Conservation (phyloP, 2,329 filamentous ascomycete species). For the Colletotrichum sp. region DNA sequence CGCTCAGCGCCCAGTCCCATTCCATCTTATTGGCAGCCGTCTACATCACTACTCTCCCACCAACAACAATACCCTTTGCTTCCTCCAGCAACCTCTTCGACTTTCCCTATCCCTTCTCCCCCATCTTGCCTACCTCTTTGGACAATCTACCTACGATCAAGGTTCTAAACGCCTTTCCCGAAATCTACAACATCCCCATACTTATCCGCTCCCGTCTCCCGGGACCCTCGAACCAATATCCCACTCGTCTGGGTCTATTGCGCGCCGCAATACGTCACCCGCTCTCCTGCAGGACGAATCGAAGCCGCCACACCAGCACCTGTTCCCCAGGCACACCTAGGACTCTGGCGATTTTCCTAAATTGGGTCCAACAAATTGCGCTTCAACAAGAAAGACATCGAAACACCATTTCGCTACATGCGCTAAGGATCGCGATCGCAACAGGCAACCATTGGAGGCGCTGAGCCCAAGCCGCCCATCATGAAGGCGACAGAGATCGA, state of each 20-base stretch:
- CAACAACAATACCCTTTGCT: not conserved
- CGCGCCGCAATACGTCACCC: conserved; percentile 12
- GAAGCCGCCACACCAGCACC: conserved; percentile 4
- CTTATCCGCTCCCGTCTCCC: not conserved
- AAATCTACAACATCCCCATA: not conserved
- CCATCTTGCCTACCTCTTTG: not conserved
- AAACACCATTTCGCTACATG: not conserved
- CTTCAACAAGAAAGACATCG: not conserved
- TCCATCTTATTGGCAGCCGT: not conserved
- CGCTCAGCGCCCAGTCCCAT: not conserved
- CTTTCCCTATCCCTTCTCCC: not conserved
- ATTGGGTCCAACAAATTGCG: not conserved
- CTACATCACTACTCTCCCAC: conserved; percentile 5
- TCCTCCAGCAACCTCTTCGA: not conserved
- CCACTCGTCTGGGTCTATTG: not conserved
- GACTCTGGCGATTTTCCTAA: not conserved
- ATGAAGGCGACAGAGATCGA: conserved; percentile 53
- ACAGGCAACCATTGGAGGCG: conserved; percentile 15
- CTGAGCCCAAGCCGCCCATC: conserved; percentile 24
- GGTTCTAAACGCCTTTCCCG: not conserved
- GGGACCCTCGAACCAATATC: not conserved
- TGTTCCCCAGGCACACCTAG: not conserved
- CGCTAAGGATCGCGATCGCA: not conserved
- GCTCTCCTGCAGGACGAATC: not conserved
- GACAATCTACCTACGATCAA: not conserved